Evolutionary conservation across 352 stramenopile species (phyloP).

Genomic region (Phytophthora multivora): DNA sequence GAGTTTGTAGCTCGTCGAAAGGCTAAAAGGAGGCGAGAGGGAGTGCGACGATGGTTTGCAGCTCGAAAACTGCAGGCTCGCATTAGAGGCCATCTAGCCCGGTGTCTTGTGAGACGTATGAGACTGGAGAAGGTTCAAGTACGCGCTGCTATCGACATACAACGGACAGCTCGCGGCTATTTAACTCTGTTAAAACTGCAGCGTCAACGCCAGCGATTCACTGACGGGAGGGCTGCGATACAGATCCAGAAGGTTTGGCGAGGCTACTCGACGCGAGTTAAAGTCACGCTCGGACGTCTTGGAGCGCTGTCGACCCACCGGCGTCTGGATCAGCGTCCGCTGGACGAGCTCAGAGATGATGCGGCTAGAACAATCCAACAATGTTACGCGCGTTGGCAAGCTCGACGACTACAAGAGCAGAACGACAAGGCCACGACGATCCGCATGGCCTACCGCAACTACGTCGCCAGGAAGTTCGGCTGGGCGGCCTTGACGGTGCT

Average conservation of each 20-base stretch:
- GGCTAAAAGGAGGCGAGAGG: slow-evolving; percentile 18
- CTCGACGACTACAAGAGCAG: slow-evolving; percentile 24
- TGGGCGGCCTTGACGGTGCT: slow-evolving; percentile 51
- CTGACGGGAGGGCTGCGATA: slow-evolving; percentile 11
- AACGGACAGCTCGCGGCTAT: slow-evolving; percentile 27
- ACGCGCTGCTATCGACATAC: slow-evolving; percentile 25
- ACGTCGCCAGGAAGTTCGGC: slow-evolving; percentile 66
- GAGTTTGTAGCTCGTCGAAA: slow-evolving; percentile 34
- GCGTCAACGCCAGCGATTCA: neutral
- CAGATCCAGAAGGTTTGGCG: slow-evolving; percentile 34
- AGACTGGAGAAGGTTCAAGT: neutral
- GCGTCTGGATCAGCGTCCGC: neutral
- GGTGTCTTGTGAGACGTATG: slow-evolving; percentile 4
- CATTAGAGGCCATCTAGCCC: slow-evolving; percentile 42
- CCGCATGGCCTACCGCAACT: slow-evolving; percentile 58
- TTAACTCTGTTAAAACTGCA: slow-evolving; percentile 18
- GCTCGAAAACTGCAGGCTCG: slow-evolving; percentile 49
- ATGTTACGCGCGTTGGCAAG: slow-evolving; percentile 40
- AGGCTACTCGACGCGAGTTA: slow-evolving; percentile 9
- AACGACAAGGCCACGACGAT: slow-evolving; percentile 39
- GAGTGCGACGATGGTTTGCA: slow-evolving; percentile 42
- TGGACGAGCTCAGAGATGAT: slow-evolving; percentile 27
- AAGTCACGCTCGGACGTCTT: slow-evolving; percentile 24
- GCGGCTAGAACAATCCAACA: slow-evolving; percentile 49
- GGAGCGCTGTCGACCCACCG: slow-evolving; percentile 2